These are phyloP conservation scores for Tremellales sp. DNA, from an alignment of 1,284 basidiomycete species.

Conservation along the genomic window DNA sequence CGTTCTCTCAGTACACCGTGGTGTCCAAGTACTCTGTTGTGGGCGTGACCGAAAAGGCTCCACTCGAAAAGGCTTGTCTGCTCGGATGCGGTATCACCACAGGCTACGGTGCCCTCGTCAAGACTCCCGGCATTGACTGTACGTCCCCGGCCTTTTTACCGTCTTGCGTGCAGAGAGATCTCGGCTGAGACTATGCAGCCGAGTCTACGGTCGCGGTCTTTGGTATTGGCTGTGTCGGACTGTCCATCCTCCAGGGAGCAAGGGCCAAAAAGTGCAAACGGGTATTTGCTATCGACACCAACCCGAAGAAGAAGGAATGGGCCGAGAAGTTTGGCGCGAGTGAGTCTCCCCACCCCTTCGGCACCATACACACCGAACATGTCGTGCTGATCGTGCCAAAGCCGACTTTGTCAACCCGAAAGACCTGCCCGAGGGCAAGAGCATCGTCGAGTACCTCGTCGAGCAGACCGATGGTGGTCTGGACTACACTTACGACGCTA, in stretches of 20 bases:
- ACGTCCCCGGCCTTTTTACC: constrained; percentile 17
- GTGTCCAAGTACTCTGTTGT: constrained; percentile 97
- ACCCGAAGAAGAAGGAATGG: constrained; percentile 79
- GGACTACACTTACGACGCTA: constrained; percentile 96
- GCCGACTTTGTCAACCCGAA: constrained; percentile 87
- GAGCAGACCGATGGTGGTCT: constrained; percentile 95
- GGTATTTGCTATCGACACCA: constrained; percentile 90
- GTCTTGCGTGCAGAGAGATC: constrained; percentile 11
- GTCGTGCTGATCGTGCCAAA: constrained; percentile 5
- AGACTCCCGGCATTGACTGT: constrained; percentile 50
- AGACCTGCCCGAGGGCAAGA: constrained; percentile 68
- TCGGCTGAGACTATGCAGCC: neutral
- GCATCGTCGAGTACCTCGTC: constrained; percentile 83
- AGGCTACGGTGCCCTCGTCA: constrained; percentile 58
- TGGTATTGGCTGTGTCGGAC: constrained; percentile 91
- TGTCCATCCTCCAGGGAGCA: constrained; percentile 85
- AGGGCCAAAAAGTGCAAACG: constrained; percentile 72
- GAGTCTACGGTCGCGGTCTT: constrained; percentile 84
- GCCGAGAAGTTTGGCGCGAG: constrained; percentile 92
- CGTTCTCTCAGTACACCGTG: constrained; percentile 98
- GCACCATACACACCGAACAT: neutral
- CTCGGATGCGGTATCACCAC: constrained; percentile 96
- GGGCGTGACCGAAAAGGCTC: constrained; percentile 76
- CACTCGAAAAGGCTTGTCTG: constrained; percentile 90
- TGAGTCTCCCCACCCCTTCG: constrained; percentile 14